Evolutionary conservation across 495 filamentous ascomycete species (phyloP).

Genomic region (Tuber brumale): DNA sequence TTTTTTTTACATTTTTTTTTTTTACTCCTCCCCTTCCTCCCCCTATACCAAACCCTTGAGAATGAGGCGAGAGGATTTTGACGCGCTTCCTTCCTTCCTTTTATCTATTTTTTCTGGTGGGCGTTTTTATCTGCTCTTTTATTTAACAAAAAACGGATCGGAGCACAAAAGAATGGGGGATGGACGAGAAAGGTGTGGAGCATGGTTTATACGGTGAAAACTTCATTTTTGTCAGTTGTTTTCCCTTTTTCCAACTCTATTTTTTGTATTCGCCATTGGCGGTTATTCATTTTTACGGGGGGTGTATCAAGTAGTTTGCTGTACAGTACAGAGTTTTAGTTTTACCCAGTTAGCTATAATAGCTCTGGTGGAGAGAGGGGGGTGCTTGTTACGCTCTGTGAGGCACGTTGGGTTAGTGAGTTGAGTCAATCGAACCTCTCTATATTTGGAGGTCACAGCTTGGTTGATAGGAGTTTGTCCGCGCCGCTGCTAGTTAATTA

Average conservation of each 20-base stretch:
- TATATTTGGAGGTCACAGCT: not conserved
- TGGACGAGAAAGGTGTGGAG: constrained; percentile 5
- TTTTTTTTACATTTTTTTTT: not conserved
- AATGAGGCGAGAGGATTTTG: not conserved
- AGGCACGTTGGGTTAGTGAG: not conserved
- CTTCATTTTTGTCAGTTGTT: not conserved
- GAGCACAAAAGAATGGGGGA: constrained; percentile 11
- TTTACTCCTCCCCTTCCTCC: not conserved
- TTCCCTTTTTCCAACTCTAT: not conserved
- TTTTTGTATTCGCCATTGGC: not conserved
- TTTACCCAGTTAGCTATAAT: not conserved
- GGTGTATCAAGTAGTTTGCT: not conserved
- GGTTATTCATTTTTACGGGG: not conserved
- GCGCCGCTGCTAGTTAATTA: not conserved
- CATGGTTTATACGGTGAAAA: not conserved
- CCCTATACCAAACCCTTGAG: not conserved
- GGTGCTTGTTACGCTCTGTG: not conserved
- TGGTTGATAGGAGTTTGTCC: not conserved
- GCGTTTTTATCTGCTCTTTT: constrained; percentile 3
- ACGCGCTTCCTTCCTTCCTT: not conserved
- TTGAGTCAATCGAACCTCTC: not conserved
- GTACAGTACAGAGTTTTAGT: constrained; percentile 3
- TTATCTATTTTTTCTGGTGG: constrained; percentile 16
- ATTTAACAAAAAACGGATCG: constrained; percentile 4
- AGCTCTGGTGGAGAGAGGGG: not conserved